Base-by-base conservation (phyloP, 2,329 filamentous ascomycete species). In the Calonectria pauciramosa region DNA sequence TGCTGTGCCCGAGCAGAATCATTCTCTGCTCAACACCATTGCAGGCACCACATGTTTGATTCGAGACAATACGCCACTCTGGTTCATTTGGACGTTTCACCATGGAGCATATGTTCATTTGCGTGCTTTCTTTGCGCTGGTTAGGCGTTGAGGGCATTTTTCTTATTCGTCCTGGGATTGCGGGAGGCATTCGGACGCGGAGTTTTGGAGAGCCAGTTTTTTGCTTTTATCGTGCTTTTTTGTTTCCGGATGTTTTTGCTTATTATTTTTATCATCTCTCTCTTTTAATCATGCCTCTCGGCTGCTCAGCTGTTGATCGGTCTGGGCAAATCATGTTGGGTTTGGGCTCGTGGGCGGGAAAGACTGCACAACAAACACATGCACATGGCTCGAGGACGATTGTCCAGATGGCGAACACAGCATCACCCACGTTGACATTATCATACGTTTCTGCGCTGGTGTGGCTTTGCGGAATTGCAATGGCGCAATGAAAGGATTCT, bases 231-330 rank as follows among this genome's bases (percentile, higher is more conserved):
- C 75, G 28, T 59, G 69, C 34, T 59, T 51, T 74, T 73, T 71
- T 71, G 11, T 41, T 64, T 11, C 34, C n/a, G 56, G 30, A 28
- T 74, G 26, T 66, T 56, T 75, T 73, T 71, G 70, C 72, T 64
- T 60, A 60, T 59, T 70, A 73, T 78, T 77, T 70, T 78, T 77
- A 80, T 76, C 74, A 73, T 78, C 73, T 70, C 54, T 76, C 73
- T 72, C 70, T 59, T 49, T 71, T 66, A 75, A 80, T 80, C 68
- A 68, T 60, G 56, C 68, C 73, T 68, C 68, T 73, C 75, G 74
- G 70, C 75, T 75, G 68, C 72, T 78, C 74, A 67, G 76, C 68
- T 77, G 79, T 81, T 81, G 79, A 81, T 71, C 79, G 79, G 79
- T 68, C 72, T 75, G 79, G 76, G 71, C 47, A 66, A 72, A 68